Evolutionary conservation across 2,329 filamentous ascomycete species (phyloP).

Genomic region (Knufia fluminis): DNA sequence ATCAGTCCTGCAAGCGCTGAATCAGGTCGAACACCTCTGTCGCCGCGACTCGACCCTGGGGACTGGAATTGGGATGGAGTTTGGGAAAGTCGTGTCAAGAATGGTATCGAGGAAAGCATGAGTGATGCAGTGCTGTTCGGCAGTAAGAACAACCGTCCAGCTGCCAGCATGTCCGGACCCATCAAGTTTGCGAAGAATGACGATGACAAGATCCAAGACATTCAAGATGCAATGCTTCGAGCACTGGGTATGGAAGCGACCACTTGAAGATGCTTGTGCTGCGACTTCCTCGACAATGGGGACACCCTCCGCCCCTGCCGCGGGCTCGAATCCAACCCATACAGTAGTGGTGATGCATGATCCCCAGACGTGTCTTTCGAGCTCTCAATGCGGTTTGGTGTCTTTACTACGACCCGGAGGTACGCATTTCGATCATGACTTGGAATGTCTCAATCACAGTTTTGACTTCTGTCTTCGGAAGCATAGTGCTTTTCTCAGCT

Average conservation of each 20-base stretch:
- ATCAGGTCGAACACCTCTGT: slow-evolving; percentile 7
- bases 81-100: slow-evolving; percentile 82
- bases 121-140: slow-evolving; percentile 75
- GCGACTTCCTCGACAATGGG: too few relatives aligned
- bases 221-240: slow-evolving; percentile 25
- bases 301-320: background rate
- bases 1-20: slow-evolving; percentile 14
- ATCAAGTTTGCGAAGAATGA: slow-evolving; percentile 58
- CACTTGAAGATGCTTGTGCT: background rate
- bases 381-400: background rate
- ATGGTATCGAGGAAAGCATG: slow-evolving; percentile 65
- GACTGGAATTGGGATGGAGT: slow-evolving; percentile 98
- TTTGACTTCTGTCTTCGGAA: background rate
- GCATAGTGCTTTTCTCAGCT: background rate
- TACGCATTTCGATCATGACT: background rate
- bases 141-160: slow-evolving; percentile 26
- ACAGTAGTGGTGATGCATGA: background rate
- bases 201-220: slow-evolving; percentile 47
- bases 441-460: background rate
- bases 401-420: background rate
- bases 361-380: too few relatives aligned
- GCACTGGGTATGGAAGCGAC: background rate
- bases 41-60: slow-evolving; percentile 46
- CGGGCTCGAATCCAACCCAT: background rate
- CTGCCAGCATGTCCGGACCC: slow-evolving; percentile 7